Evolutionary conservation across 495 filamentous ascomycete species (phyloP).

Genomic region (Neurospora sp.): DNA sequence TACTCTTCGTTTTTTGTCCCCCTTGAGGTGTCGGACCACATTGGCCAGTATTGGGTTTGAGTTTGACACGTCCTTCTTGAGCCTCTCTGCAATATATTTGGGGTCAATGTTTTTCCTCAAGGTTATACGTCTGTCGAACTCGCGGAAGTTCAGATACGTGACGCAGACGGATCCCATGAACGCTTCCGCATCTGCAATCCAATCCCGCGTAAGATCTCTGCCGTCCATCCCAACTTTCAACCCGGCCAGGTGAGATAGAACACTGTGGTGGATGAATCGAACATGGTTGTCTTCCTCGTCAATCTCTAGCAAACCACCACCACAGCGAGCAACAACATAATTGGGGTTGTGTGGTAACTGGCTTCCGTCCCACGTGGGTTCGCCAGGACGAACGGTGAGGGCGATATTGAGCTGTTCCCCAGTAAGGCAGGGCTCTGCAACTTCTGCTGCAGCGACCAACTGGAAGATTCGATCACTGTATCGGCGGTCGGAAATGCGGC

Average conservation of each 20-base stretch:
- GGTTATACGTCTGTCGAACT: too few relatives aligned
- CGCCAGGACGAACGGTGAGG: background rate
- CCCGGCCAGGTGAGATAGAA: background rate
- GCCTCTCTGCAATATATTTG: too few relatives aligned
- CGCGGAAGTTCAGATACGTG: too few relatives aligned
- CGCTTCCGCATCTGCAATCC: background rate
- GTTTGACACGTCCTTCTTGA: too few relatives aligned
- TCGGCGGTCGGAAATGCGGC: background rate
- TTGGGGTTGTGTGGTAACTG: background rate
- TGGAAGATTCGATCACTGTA: background rate
- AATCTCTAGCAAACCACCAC: background rate
- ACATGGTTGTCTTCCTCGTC: constrained; percentile 1
- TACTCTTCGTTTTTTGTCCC: too few relatives aligned
- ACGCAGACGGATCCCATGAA: too few relatives aligned
- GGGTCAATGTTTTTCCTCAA: too few relatives aligned
- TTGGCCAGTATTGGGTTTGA: too few relatives aligned
- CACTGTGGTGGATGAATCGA: constrained; percentile 4
- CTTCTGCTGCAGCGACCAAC: background rate
- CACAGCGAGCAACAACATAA: background rate
- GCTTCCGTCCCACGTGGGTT: rapidly evolving
- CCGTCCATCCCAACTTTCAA: background rate
- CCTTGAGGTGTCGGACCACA: too few relatives aligned
- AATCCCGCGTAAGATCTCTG: background rate
- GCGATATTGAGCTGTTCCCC: background rate
- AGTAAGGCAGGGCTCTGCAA: background rate